Evolutionary conservation across 2,329 filamentous ascomycete species (phyloP), one percentile per base, ranked within the genome.

Genomic region (Cladophialophora bantiana): DNA sequence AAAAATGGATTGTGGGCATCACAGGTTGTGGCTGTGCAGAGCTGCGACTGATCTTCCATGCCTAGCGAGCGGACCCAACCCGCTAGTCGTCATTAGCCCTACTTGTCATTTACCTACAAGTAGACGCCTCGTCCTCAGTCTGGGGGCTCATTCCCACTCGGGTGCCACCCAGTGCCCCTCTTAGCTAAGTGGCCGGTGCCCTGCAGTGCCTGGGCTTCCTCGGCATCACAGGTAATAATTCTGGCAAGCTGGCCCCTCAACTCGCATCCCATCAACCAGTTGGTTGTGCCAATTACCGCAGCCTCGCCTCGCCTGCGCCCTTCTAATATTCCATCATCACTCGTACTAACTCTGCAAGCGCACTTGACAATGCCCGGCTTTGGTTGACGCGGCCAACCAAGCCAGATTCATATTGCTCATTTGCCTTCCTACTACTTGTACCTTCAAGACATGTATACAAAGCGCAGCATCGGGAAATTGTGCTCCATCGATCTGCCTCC

Each of bases 391-490:
- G 59, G 45, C 45, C 62, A 32, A 3, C 31, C 34, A 38, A 40
- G 54, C 54, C 60, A 63, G n/a, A 32, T 59, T 40, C 36, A 34
- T 18, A 31, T 31, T 54, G 18, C 34, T 56, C n/a, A 36, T 48
- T 56, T 58, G 9, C 40, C 34, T 36, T 20, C 36, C 15, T n/a
- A 42, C 13, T 9, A 15, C 35, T n/a, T n/a, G n/a, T n/a, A n/a
- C 34, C 40, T 36, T 48, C 54, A 50, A 65, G 68, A 63, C 54
- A 69, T 69, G 68, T 66, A 63, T 64, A 60, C 64, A 66, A 58
- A 57, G 60, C 50, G 20, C 34, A 55, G 48, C 31, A 20, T 20
- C 56, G 52, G 60, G 63, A 70, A 68, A 65, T 67, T 67, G 64
- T 68, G 40, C 42, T 57, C 53, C 52, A 61, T 62, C 60, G 60